Evolutionary conservation across 2,329 filamentous ascomycete species (phyloP), one percentile per base, ranked within the genome.

Genomic region (Trichoderma aggressivum): DNA sequence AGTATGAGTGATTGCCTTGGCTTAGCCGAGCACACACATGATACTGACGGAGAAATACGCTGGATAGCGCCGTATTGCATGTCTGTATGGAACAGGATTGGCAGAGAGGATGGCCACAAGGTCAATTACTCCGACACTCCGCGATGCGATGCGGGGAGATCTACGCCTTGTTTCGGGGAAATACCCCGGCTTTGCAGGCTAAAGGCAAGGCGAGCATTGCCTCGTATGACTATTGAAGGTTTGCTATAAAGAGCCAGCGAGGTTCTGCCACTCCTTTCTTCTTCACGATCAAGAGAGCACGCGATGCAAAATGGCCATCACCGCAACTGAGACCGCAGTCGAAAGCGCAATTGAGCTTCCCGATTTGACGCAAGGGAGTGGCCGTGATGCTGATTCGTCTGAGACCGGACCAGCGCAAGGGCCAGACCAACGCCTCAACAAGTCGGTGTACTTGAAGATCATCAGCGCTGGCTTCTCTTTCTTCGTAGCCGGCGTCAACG

Each of bases 401-500:
- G 63, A 66, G 50, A 30, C 16, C 10, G 50, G 28, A n/a, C 61
- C 70, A n/a, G 26, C 47, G 30, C 34, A 10, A 32, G 59, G 36
- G 53, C 60, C 59, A 10, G 10, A 30, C n/a, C 36, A 24, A 16
- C 7, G 24, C 30, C 65, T 79, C 65, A 75, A 75, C 72, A 60
- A 69, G 63, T 43, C 72, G 55, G 74, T 77, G 18, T 73, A 81
- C 24, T 72, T 87, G 43, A 89, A 88, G 75, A 78, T 91, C 3
- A 68, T 86, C 47, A 86, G 86, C 56, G 84, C 86, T 3, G 86
- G 85, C 0, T 86, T 90, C 73, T 89, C 88, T 0, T 91, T 91
- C 80, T 90, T 91, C 75, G 87, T 89, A 34, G 88, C 89, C 0
- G 89, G 90, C 0, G 82, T 88, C 61, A 91, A 90, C 70, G 90